Evolutionary conservation across 2,329 filamentous ascomycete genomes (phyloP).

Genomic region (Phialocephala subalpina): DNA sequence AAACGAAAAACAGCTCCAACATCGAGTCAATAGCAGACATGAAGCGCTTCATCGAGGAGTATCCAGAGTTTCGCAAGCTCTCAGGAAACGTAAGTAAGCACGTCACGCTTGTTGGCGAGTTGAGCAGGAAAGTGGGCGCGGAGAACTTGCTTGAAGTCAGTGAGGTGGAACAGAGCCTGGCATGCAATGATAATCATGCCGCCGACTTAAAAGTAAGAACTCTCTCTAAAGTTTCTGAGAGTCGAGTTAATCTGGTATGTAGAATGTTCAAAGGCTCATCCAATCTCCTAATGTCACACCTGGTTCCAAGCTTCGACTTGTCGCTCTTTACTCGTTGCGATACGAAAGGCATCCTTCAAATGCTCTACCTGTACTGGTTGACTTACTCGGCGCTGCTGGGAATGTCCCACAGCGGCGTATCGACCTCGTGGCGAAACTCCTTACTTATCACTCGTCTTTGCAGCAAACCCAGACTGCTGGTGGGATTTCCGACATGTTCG

Average conservation of each 20-base stretch:
- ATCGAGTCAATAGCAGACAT: constrained; percentile 98
- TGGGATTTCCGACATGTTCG: constrained; percentile 91
- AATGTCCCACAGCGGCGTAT: constrained; percentile 79
- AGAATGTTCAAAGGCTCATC: constrained; percentile 88
- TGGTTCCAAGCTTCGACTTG: constrained; percentile 87
- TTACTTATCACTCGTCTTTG: constrained; percentile 86
- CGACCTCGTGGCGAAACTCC: constrained; percentile 80
- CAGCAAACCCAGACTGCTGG: constrained; percentile 78
- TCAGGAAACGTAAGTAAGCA: constrained; percentile 99
- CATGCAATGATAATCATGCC: constrained; percentile 95
- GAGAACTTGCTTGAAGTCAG: constrained; percentile 94
- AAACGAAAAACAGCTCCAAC: constrained; percentile 95
- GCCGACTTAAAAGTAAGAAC: constrained; percentile 83
- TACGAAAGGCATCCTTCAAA: constrained; percentile 90
- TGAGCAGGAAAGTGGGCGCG: constrained; percentile 85
- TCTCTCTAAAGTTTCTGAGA: background rate
- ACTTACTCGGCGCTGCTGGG: constrained; percentile 86
- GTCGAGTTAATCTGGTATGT: constrained; percentile 41
- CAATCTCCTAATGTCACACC: constrained; percentile 78
- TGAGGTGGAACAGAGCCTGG: constrained; percentile 94
- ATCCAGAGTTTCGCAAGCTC: constrained; percentile 95
- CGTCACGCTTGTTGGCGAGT: constrained; percentile 92
- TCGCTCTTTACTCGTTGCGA: constrained; percentile 92
- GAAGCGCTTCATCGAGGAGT: constrained; percentile 99
- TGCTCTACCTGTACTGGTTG: constrained; percentile 82